Percentiles rank a stretch among this genome's conserved stretches.
phyloP scores from a whole-genome alignment of 140 eudicot genomes.

The Erigeron philadelphicus region DNA sequence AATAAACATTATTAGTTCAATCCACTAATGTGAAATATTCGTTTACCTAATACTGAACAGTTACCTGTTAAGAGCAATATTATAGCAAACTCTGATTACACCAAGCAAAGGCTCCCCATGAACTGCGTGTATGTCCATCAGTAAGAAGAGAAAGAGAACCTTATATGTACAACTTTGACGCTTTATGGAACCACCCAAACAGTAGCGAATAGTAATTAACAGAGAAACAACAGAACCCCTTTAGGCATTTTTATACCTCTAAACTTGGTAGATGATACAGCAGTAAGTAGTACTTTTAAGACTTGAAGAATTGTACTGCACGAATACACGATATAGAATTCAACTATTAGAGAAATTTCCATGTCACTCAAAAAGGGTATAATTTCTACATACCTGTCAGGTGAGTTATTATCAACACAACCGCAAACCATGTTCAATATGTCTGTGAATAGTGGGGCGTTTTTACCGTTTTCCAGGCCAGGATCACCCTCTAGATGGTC shows the following conservation, averaged over 20 bases:
- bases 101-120: slow-evolving; percentile 90
- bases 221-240: neutral
- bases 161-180: neutral
- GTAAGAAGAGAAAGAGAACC: slow-evolving; percentile 9
- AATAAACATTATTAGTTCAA: slow-evolving; percentile 22
- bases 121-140: slow-evolving; percentile 45
- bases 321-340: slow-evolving; percentile 13
- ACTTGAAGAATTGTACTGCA: slow-evolving; percentile 95
- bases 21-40: slow-evolving; percentile 5
- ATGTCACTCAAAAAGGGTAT: neutral
- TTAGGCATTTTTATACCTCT: slow-evolving; percentile 56
- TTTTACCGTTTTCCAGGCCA: slow-evolving; percentile 77
- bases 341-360: neutral
- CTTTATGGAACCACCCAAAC: slow-evolving; percentile 1
- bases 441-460: slow-evolving; percentile 55
- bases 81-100: slow-evolving; percentile 87
- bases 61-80: slow-evolving; percentile 91
- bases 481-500: slow-evolving; percentile 94
- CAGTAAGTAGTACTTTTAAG: slow-evolving; percentile 88
- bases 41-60: slow-evolving; percentile 9
- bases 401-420: slow-evolving; percentile 82
- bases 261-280: slow-evolving; percentile 81
- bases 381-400: slow-evolving; percentile 58
- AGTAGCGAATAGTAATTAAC: neutral
- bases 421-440: slow-evolving; percentile 75